phyloP scores from a whole-genome alignment of 768 basidiomycete species.

The Ramaria sp. region DNA sequence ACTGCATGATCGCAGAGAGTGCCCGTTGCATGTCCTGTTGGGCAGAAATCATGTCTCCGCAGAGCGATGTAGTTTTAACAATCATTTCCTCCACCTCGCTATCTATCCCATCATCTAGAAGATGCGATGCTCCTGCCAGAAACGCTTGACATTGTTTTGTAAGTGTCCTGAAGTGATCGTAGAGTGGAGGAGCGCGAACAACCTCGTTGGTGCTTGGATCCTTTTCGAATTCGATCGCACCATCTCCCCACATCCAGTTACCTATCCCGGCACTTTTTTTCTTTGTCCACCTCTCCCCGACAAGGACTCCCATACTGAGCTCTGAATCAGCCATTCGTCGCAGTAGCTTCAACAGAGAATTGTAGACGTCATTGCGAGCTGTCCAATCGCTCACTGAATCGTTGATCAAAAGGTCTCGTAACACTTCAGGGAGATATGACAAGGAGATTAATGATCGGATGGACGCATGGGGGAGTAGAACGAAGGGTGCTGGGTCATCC shows the following conservation, averaged over 20 bases:
- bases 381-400: constrained; percentile 47
- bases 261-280: constrained; percentile 30
- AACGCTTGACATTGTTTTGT: constrained; percentile 41
- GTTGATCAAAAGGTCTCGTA: constrained; percentile 38
- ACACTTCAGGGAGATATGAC: constrained; percentile 36
- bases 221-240: constrained; percentile 30
- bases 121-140: constrained; percentile 30
- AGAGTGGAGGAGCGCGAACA: constrained; percentile 30
- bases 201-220: constrained; percentile 17
- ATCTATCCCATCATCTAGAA: constrained; percentile 23
- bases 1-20: constrained; percentile 31
- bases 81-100: constrained; percentile 25
- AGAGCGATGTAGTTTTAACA: constrained; percentile 33
- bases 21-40: constrained; percentile 38
- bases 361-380: constrained; percentile 32
- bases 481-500: constrained; percentile 31
- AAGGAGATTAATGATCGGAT: constrained; percentile 30
- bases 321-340: constrained; percentile 41
- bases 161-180: constrained; percentile 42
- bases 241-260: constrained; percentile 37
- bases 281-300: constrained; percentile 29
- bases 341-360: constrained; percentile 38
- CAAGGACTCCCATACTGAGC: constrained; percentile 34
- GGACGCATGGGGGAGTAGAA: constrained; percentile 38
- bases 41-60: constrained; percentile 41